Percentiles rank a stretch among this genome's conserved stretches.
Conservation (phyloP, 768 basidiomycete species). For the Lepiota subincarnata region DNA sequence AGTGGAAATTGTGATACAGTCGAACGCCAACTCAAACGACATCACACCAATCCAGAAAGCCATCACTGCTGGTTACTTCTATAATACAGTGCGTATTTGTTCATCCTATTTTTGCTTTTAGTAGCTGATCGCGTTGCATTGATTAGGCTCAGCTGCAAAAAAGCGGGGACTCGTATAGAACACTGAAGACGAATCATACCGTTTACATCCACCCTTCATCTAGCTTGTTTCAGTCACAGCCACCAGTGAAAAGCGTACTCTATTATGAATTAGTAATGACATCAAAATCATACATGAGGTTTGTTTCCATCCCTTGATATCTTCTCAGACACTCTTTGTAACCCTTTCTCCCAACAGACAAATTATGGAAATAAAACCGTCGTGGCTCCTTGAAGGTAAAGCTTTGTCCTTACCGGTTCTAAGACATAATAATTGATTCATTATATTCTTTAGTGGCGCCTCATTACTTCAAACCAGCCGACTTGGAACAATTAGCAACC, state of each 20-base stretch:
- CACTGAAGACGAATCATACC: slow-evolving; percentile 92
- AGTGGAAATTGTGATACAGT: slow-evolving; percentile 86
- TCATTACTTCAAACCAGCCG: slow-evolving; percentile 90
- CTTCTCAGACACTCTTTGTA: background rate
- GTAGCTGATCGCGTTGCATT: background rate
- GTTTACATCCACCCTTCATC: slow-evolving; percentile 97
- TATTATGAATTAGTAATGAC: slow-evolving; percentile 99
- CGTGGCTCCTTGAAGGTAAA: slow-evolving; percentile 88
- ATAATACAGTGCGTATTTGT: slow-evolving; percentile 68
- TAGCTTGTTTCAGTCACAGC: slow-evolving; percentile 91
- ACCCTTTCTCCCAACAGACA: slow-evolving; percentile 46
- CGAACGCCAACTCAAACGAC: slow-evolving; percentile 90
- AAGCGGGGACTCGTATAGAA: slow-evolving; percentile 95
- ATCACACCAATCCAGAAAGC: slow-evolving; percentile 94
- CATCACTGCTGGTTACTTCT: slow-evolving; percentile 92
- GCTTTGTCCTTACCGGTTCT: slow-evolving; percentile 12
- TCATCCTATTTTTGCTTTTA: background rate
- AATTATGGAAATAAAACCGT: slow-evolving; percentile 96
- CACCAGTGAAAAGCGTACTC: slow-evolving; percentile 82
- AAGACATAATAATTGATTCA: slow-evolving; percentile 9
- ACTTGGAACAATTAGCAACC: slow-evolving; percentile 71
- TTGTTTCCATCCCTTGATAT: slow-evolving; percentile 17
- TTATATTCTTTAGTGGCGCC: slow-evolving; percentile 66
- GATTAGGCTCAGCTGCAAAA: slow-evolving; percentile 84
- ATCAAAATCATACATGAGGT: slow-evolving; percentile 93